A percentile compares a stretch with the other conserved stretches of the same genome.
Conservation (phyloP, 768 basidiomycete species). For the Boletus speciosus region DNA sequence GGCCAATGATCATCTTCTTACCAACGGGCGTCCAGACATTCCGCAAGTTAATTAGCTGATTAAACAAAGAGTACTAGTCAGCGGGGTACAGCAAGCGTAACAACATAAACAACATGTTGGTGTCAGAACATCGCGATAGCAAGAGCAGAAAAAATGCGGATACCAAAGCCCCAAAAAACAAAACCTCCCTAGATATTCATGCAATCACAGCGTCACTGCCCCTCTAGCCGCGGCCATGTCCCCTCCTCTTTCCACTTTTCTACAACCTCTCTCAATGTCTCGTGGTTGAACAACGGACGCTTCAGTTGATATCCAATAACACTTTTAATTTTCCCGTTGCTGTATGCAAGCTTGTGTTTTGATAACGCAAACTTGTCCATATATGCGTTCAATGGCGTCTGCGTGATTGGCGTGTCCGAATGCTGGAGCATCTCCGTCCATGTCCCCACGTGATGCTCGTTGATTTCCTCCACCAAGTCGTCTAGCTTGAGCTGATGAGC, state of each 20-base stretch:
- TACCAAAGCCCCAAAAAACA: slow-evolving; percentile 17
- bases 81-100: slow-evolving; percentile 24
- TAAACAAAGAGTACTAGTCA: slow-evolving; percentile 26
- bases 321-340: slow-evolving; percentile 69
- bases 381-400: slow-evolving; percentile 73
- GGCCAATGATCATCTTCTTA: no score
- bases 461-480: slow-evolving; percentile 77
- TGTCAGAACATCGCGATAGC: slow-evolving; percentile 15
- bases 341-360: slow-evolving; percentile 66
- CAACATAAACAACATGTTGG: slow-evolving; percentile 2
- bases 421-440: slow-evolving; percentile 80
- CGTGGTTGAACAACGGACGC: slow-evolving; percentile 58
- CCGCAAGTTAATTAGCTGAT: slow-evolving; percentile 14
- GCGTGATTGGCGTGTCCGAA: slow-evolving; percentile 67
- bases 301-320: slow-evolving; percentile 67
- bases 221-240: slow-evolving; percentile 29
- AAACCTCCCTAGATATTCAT: slow-evolving; percentile 14
- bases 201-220: slow-evolving; percentile 2
- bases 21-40: no score
- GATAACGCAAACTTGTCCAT: slow-evolving; percentile 71
- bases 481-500: slow-evolving; percentile 54
- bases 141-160: slow-evolving; percentile 11
- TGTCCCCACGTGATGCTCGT: slow-evolving; percentile 75
- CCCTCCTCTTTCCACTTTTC: slow-evolving; percentile 81
- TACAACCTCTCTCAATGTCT: slow-evolving; percentile 63